Percentiles rank a stretch among this genome's conserved stretches.
phyloP scores from a whole-genome alignment of 352 stramenopile genomes.

The Pythium guiyangense region DNA sequence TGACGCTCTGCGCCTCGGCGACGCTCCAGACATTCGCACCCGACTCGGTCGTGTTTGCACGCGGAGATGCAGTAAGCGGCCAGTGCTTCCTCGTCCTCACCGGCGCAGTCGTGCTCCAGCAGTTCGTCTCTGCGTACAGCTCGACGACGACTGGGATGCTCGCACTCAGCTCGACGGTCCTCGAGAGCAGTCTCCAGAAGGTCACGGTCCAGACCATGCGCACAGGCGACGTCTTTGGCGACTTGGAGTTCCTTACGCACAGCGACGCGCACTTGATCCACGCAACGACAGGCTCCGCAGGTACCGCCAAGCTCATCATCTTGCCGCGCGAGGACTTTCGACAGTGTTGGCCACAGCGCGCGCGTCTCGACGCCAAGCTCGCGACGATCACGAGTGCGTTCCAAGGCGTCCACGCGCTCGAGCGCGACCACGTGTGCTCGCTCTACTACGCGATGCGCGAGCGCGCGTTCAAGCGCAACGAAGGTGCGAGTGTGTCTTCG shows the following conservation, averaged over 20 bases:
- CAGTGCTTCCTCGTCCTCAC: conserved; percentile 33
- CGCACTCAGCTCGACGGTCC: neutral
- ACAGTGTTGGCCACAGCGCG: conserved; percentile 22
- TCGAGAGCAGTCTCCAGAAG: conserved; percentile 10
- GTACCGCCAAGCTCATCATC: conserved; percentile 25
- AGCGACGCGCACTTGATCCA: conserved; percentile 22
- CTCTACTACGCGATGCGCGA: conserved; percentile 38
- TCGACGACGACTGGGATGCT: neutral
- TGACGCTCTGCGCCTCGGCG: conserved; percentile 26
- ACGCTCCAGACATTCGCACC: conserved; percentile 23
- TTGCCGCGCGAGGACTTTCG: conserved; percentile 33
- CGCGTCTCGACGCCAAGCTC: conserved; percentile 27
- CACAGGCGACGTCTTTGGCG: conserved; percentile 35
- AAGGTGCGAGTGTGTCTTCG: conserved; percentile 17
- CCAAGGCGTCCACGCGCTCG: conserved; percentile 23
- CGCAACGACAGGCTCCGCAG: conserved; percentile 16
- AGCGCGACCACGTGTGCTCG: conserved; percentile 33
- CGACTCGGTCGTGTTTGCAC: conserved; percentile 29
- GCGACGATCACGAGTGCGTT: conserved; percentile 27
- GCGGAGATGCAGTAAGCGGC: conserved; percentile 20
- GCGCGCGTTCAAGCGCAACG: conserved; percentile 28
- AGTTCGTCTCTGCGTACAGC: conserved; percentile 13
- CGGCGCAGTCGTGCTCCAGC: conserved; percentile 31
- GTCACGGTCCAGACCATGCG: conserved; percentile 25
- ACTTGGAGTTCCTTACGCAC: conserved; percentile 34